Percentiles rank a stretch among this genome's conserved stretches.
Conservation (phyloP, 108 stramenopile species). For the Discostella pseudostelligera region DNA sequence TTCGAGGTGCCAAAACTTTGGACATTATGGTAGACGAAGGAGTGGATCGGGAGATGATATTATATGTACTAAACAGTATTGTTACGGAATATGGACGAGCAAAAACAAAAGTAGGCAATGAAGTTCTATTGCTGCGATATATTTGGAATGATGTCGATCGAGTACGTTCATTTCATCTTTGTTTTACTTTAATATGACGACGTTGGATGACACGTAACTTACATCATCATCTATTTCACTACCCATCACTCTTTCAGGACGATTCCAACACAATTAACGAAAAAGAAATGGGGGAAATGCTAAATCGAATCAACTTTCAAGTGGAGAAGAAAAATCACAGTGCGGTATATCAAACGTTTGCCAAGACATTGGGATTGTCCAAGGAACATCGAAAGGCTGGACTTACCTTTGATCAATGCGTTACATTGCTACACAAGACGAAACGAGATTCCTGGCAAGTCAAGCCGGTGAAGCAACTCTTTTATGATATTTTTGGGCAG, state of each 20-base stretch:
- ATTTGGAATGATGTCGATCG: conserved; percentile 40
- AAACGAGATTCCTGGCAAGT: conserved; percentile 84
- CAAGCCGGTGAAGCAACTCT: conserved; percentile 56
- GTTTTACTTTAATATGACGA: too few species aligned
- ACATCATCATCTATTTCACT: background rate
- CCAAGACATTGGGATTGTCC: conserved; percentile 64
- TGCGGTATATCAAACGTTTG: conserved; percentile 63
- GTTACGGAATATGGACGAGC: conserved; percentile 56
- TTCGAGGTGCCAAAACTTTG: conserved; percentile 75
- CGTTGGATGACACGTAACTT: background rate
- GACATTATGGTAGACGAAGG: conserved; percentile 68
- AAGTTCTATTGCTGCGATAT: conserved; percentile 54
- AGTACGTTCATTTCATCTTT: too few species aligned
- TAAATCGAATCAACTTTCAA: conserved; percentile 50
- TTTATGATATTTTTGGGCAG: conserved; percentile 46
- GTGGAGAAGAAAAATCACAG: conserved; percentile 41
- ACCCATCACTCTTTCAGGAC: conserved; percentile 34
- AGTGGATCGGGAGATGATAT: conserved; percentile 59
- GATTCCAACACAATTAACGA: conserved; percentile 59
- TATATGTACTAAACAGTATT: conserved; percentile 63
- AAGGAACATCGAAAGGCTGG: conserved; percentile 55
- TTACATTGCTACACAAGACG: conserved; percentile 78
- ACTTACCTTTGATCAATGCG: conserved; percentile 79
- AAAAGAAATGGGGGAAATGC: conserved; percentile 50
- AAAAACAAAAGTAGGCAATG: conserved; percentile 70